Conservation (phyloP, 2,329 filamentous ascomycete species). For the Amylocarpus encephaloides region DNA sequence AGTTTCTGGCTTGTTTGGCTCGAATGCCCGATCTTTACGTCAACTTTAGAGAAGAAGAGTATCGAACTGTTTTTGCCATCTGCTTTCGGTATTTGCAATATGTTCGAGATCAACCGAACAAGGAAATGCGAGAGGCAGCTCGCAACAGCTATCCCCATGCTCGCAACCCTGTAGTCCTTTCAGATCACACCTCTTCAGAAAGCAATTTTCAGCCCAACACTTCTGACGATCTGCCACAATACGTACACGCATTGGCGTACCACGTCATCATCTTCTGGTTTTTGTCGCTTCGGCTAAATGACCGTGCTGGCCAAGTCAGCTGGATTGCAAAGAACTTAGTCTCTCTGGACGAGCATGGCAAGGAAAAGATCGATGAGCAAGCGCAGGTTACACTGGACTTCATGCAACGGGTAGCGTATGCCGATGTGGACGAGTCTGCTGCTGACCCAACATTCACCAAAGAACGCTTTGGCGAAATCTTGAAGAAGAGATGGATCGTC, state of each 20-base stretch:
- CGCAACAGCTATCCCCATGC: conserved; percentile 34
- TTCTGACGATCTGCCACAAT: conserved; percentile 78
- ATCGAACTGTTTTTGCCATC: conserved; percentile 89
- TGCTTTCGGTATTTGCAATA: conserved; percentile 92
- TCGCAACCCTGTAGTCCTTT: conserved; percentile 29
- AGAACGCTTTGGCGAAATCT: conserved; percentile 58
- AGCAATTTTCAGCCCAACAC: conserved; percentile 35
- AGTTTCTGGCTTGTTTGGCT: conserved; percentile 87
- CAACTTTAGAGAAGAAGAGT: conserved; percentile 87
- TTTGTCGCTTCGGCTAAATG: conserved; percentile 75
- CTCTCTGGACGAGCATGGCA: conserved; percentile 70
- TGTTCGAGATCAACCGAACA: conserved; percentile 57
- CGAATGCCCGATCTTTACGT: conserved; percentile 78
- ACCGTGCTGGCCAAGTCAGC: conserved; percentile 75
- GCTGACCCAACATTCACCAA: conserved; percentile 60
- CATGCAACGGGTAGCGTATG: conserved; percentile 82
- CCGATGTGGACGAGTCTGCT: conserved; percentile 73
- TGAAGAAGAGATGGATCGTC: conserved; percentile 63
- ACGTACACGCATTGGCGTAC: conserved; percentile 88
- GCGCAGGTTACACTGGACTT: conserved; percentile 91
- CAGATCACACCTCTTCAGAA: conserved; percentile 38
- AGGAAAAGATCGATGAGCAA: conserved; percentile 78
- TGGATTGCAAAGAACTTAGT: conserved; percentile 84
- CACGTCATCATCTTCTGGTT: conserved; percentile 98
- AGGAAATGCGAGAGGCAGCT: conserved; percentile 34